Conservation (phyloP, 257 asterid species). For the Lycium ferocissimum region DNA sequence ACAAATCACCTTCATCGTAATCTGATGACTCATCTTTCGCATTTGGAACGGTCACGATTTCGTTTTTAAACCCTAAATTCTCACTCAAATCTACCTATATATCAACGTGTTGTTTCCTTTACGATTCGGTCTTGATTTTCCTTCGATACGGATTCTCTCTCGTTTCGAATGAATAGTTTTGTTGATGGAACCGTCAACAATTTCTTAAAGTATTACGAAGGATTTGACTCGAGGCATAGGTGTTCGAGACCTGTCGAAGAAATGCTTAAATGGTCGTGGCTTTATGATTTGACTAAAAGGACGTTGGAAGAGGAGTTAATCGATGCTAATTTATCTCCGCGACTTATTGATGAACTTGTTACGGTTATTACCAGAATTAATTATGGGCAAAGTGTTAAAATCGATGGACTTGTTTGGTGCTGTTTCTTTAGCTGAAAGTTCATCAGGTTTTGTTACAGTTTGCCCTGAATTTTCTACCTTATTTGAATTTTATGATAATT, state of each 20-base stretch:
- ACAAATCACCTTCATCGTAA: conserved; percentile 42
- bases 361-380: conserved; percentile 94
- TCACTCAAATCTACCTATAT: conserved; percentile 53
- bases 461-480: no score
- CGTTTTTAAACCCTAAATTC: conserved; percentile 65
- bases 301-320: conserved; percentile 67
- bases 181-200: conserved; percentile 63
- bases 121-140: conserved; percentile 62
- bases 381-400: conserved; percentile 89
- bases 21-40: conserved; percentile 60
- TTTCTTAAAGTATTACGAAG: conserved; percentile 74
- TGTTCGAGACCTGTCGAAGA: conserved; percentile 77
- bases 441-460: conserved; percentile 49
- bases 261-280: conserved; percentile 96
- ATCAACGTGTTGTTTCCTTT: conserved; percentile 59
- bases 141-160: conserved; percentile 82
- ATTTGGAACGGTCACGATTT: conserved; percentile 82
- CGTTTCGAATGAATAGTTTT: conserved; percentile 66
- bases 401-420: conserved; percentile 96
- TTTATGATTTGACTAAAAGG: conserved; percentile 65
- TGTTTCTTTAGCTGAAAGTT: conserved; percentile 95
- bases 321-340: conserved; percentile 61
- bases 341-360: conserved; percentile 62
- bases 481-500: no score
- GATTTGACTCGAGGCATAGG: conserved; percentile 72